Percentiles rank a stretch among this genome's conserved stretches.
Evolutionary conservation across 2,329 filamentous ascomycete genomes (phyloP).

Genomic region (Fusarium zealandicum): DNA sequence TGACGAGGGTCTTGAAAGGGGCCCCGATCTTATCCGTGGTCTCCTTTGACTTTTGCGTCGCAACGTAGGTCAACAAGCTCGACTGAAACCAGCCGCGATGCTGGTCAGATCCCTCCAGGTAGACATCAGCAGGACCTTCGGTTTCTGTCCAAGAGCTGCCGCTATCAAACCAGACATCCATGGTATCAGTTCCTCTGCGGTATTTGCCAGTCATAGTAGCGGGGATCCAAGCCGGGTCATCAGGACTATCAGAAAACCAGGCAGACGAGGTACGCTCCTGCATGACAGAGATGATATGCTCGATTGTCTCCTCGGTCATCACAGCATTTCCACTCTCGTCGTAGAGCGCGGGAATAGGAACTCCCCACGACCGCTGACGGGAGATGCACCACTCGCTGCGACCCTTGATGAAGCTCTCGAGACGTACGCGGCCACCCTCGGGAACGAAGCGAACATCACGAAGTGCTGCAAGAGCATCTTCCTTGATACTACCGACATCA

Average conservation of each 20-base stretch:
- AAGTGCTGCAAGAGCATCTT: slow-evolving; percentile 73
- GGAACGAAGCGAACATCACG: slow-evolving; percentile 80
- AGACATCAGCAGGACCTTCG: slow-evolving; percentile 74
- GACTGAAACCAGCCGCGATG: slow-evolving; percentile 99
- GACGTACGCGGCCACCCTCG: slow-evolving; percentile 71
- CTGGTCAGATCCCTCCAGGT: slow-evolving; percentile 93
- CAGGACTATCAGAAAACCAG: slow-evolving; percentile 86
- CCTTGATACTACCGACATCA: slow-evolving; percentile 84
- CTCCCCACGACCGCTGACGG: slow-evolving; percentile 92
- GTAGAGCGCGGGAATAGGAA: slow-evolving; percentile 93
- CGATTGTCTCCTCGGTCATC: slow-evolving; percentile 79
- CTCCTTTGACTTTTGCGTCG: slow-evolving; percentile 58
- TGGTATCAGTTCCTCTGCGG: slow-evolving; percentile 86
- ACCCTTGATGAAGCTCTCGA: slow-evolving; percentile 86
- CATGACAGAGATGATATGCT: slow-evolving; percentile 84
- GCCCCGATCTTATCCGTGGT: slow-evolving; percentile 49
- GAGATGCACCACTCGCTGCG: slow-evolving; percentile 98
- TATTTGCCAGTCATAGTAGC: slow-evolving; percentile 67
- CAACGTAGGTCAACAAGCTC: slow-evolving; percentile 85
- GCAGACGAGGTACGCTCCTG: slow-evolving; percentile 82
- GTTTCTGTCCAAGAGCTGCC: slow-evolving; percentile 86
- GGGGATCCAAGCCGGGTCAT: slow-evolving; percentile 81
- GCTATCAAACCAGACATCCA: slow-evolving; percentile 99
- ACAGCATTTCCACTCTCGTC: slow-evolving; percentile 74
- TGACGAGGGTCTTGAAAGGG: slow-evolving; percentile 89